These are phyloP conservation scores for Athelia psychrophila DNA, from an alignment of 1,284 basidiomycete genomes.

Conservation along the genomic window DNA sequence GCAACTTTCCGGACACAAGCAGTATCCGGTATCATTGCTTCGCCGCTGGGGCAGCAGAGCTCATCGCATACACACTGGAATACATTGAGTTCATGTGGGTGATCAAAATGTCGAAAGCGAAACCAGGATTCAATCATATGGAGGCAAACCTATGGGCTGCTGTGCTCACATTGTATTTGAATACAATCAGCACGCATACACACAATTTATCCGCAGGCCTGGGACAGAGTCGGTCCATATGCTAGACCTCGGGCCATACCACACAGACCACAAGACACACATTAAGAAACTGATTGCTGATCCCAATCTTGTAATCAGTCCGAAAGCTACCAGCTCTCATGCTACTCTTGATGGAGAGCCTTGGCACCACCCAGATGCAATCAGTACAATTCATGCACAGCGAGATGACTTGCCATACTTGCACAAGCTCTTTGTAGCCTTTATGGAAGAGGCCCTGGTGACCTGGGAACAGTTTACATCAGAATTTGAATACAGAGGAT, in stretches of 20 bases:
- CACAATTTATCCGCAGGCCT: constrained; percentile 2
- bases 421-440: constrained; percentile 9
- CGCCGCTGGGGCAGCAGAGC: background rate
- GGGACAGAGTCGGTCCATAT: constrained; percentile 1
- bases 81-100: background rate
- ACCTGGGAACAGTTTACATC: constrained; percentile 15
- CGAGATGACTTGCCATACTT: no score
- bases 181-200: constrained; percentile 7
- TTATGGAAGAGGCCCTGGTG: constrained; percentile 11
- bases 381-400: constrained; percentile 5
- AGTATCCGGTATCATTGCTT: background rate
- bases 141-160: constrained; percentile 7
- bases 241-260: constrained; percentile 8
- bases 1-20: background rate
- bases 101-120: background rate
- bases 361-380: constrained; percentile 11
- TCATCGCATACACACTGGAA: background rate
- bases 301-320: constrained; percentile 4
- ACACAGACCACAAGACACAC: constrained; percentile 6
- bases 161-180: constrained; percentile 3
- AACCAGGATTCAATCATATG: background rate
- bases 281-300: constrained; percentile 5
- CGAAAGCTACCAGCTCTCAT: background rate
- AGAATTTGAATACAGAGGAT: constrained; percentile 13
- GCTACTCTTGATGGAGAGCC: constrained; percentile 9